Evolutionary conservation across 1,284 basidiomycete species (phyloP), one percentile per base, ranked within the genome.

Genomic region (Papiliotrema flavescens): DNA sequence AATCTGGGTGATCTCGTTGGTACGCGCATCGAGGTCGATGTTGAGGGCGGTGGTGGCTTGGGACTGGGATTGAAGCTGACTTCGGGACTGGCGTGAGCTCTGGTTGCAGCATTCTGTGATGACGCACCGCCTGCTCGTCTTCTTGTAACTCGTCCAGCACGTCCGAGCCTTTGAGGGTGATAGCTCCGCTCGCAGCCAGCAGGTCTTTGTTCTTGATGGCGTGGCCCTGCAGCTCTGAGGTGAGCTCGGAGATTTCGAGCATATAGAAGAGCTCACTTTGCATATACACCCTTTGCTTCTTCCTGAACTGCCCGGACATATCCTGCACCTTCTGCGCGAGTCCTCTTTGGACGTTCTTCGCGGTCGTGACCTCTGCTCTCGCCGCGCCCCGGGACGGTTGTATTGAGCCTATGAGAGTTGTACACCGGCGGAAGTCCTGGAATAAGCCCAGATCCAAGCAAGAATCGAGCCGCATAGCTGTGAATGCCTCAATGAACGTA

Each of bases 251-350:
- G 8, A 20, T 5, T 23, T 3, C 42, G 6, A 24, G 42, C 5
- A 3, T 7, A 20, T 7, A 3, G 9, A 22, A 20, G n/a, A 44
- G 84, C 94, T 79, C 70, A 95, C 94, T 91, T 77, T 95, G 89
- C 85, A 99, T 88, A 76, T 98, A 98, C 32, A 94, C 87, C 53
- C 90, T 85, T 77, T 99, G 96, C 79, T 96, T 97, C 80, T 95
- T 97, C 57, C 96, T 83, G 72, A 99, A 98, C n/a, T 86, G 80
- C 20, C 87, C 88, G 66, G 90, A 94, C 47, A 94, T 80, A 64
- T 93, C 90, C 79, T 98, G 96, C 11, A 98, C 85, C 70, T 92
- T 89, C 23, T 90, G 91, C 20, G 96, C 96, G 37, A 98, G 83
- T 13, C 88, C 94, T 32, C 93, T 86, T 75, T 98, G 95, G n/a